Evolutionary conservation across 2,329 filamentous ascomycete genomes (phyloP), one percentile per base, ranked within the genome.

Genomic region (Xylariaceae sp.): DNA sequence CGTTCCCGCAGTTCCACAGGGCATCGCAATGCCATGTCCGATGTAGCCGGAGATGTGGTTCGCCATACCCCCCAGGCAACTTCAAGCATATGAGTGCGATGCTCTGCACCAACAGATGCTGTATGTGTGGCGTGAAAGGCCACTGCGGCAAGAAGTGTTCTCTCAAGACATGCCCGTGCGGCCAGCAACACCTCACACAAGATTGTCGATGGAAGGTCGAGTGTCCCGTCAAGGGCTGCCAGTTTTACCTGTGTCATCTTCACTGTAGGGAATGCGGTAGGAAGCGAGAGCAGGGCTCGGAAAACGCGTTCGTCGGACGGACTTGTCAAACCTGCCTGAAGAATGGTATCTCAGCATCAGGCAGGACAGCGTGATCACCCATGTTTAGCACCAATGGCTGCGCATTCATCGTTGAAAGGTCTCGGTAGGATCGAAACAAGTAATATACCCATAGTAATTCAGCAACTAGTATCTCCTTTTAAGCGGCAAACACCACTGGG

Each of bases 91-190:
- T 60, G 31, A 71, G 67, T 43, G 72, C 72, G 43, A 73, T 75
- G 66, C 62, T 64, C 2, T 75, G 72, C 60, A 56, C 58, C 19
- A 47, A 60, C 12, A 67, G 73, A 19, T 74, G 72, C 58, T 74
- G 72, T 57, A 74, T 74, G 72, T 74, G 73, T 54, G 72, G 72
- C n/a, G 51, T 68, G 3, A 60, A 56, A 26, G 70, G 70, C 2
- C 72, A 75, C 54, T 65, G 64, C 30, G 72, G 71, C n/a, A 62
- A 54, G 11, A 64, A 72, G 31, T 74, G 72, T 55, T 61, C 66
- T 27, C 50, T 69, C 34, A 65, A 64, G 53, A 61, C 54, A 19
- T 74, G 72, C 51, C 65, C 67, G 3, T 74, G 72, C 60, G 71
- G 72, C 12, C 60, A 53, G 8, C 55, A 60, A 7, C 72, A 74